Conservation (phyloP, 805 yeast species). For the Maudiozyma serrabonitensis region DNA sequence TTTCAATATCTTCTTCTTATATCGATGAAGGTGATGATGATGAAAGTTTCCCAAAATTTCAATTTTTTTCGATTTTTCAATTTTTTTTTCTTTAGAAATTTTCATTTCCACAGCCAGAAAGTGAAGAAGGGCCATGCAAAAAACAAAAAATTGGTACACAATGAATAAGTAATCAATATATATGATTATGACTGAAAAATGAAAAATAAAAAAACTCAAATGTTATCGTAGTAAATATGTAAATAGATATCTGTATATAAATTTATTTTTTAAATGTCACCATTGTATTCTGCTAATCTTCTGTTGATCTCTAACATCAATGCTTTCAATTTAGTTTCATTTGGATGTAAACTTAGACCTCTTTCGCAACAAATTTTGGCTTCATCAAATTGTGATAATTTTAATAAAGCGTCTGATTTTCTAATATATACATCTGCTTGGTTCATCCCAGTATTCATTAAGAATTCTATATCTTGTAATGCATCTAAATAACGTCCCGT, state of each 20-base stretch:
- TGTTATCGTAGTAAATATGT: no score
- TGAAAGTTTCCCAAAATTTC: no score
- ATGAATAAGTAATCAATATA: no score
- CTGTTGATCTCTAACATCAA: conserved; percentile 19
- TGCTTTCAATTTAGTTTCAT: conserved; percentile 31
- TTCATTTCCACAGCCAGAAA: no score
- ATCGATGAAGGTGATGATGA: no score
- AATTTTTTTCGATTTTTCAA: no score
- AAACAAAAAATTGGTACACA: no score
- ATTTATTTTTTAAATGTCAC: conserved; percentile 14
- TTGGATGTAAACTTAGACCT: conserved; percentile 56
- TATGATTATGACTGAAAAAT: no score
- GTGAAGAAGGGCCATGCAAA: no score
- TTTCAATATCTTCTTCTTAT: no score
- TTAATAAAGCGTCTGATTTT: conserved; percentile 53
- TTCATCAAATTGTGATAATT: conserved; percentile 51
- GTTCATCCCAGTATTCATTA: conserved; percentile 46
- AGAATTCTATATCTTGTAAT: conserved; percentile 57
- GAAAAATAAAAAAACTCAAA: no score
- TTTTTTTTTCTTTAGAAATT: no score
- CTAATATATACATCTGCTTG: conserved; percentile 65
- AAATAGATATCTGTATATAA: neutral
- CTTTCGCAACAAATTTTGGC: conserved; percentile 64
- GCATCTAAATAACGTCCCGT: conserved; percentile 48
- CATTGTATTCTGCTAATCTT: conserved; percentile 23